Evolutionary conservation across 2,329 filamentous ascomycete genomes (phyloP).

Genomic region (Diaporthe sp.): DNA sequence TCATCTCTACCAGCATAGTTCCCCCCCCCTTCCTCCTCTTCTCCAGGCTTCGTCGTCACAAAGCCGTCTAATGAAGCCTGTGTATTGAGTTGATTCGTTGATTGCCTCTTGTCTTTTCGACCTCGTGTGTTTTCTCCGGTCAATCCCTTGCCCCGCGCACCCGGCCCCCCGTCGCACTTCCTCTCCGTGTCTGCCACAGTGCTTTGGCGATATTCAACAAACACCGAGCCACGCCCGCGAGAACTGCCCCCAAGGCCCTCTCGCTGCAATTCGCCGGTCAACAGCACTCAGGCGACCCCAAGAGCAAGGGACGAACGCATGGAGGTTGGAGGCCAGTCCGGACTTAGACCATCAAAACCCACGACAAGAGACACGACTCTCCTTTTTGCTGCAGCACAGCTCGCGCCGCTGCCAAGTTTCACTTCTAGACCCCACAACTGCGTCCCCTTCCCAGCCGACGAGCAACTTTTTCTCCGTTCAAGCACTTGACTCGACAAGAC

Average conservation of each 20-base stretch:
- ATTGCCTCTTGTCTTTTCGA: conserved; percentile 37
- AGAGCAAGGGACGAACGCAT: conserved; percentile 15
- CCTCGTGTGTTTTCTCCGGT: conserved; percentile 32
- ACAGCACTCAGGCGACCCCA: not conserved
- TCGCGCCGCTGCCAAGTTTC: conserved; percentile 41
- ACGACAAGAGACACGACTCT: conserved; percentile 36
- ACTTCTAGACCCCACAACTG: conserved; percentile 33
- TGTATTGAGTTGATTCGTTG: conserved; percentile 47
- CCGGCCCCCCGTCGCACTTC: conserved; percentile 12
- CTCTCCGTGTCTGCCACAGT: conserved; percentile 14
- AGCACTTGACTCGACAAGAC: conserved; percentile 29
- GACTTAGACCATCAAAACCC: conserved; percentile 17
- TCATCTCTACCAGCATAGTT: conserved; percentile 35
- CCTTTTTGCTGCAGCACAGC: conserved; percentile 39
- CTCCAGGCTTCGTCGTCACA: conserved; percentile 44
- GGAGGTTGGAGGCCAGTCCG: conserved; percentile 15
- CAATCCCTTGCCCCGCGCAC: conserved; percentile 33
- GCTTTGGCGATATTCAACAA: conserved; percentile 1
- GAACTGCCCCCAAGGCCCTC: not conserved
- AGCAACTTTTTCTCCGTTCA: conserved; percentile 37
- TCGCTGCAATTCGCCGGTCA: not conserved
- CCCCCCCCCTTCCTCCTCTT: conserved; percentile 39
- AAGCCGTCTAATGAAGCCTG: conserved; percentile 47
- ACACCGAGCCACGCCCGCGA: not conserved
- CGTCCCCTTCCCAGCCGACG: conserved; percentile 24